Conservation (phyloP, 805 yeast genomes). For the Yarrowia sp. region DNA sequence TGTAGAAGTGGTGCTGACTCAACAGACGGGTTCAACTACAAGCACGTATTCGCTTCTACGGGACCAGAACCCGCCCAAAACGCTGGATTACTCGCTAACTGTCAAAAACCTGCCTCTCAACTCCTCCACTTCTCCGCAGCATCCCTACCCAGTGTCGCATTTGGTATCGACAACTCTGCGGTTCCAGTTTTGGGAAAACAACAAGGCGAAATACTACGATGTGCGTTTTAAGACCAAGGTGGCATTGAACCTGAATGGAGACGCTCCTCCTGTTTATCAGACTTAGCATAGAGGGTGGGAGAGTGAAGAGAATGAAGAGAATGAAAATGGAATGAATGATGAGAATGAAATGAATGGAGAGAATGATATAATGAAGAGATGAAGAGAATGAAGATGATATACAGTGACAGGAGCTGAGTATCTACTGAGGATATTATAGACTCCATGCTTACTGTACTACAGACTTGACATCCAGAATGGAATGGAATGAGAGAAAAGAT, state of each 20-base stretch:
- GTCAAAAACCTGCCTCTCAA: conserved; percentile 6
- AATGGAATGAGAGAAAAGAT: too few species aligned
- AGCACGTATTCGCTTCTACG: not conserved
- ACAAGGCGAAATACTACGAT: conserved; percentile 11
- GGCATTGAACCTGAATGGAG: conserved; percentile 14
- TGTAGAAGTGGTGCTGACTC: conserved; percentile 7
- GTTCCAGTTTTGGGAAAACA: conserved; percentile 17
- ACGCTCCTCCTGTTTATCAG: conserved; percentile 22
- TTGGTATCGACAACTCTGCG: not conserved
- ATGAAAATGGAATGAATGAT: not conserved
- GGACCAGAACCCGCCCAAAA: conserved; percentile 11
- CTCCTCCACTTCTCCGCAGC: conserved; percentile 1
- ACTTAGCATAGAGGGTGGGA: not conserved
- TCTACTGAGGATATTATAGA: too few species aligned
- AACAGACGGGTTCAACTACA: not conserved
- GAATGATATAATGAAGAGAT: not conserved
- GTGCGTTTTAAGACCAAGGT: conserved; percentile 14
- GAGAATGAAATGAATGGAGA: too few species aligned
- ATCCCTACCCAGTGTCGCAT: conserved; percentile 24
- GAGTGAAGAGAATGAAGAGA: not conserved
- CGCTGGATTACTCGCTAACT: conserved; percentile 7
- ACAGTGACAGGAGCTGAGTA: too few species aligned
- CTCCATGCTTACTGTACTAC: too few species aligned
- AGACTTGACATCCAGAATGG: too few species aligned
- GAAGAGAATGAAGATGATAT: too few species aligned